Conservation (phyloP, 306 rosid species). For the Rosa lucieae region DNA sequence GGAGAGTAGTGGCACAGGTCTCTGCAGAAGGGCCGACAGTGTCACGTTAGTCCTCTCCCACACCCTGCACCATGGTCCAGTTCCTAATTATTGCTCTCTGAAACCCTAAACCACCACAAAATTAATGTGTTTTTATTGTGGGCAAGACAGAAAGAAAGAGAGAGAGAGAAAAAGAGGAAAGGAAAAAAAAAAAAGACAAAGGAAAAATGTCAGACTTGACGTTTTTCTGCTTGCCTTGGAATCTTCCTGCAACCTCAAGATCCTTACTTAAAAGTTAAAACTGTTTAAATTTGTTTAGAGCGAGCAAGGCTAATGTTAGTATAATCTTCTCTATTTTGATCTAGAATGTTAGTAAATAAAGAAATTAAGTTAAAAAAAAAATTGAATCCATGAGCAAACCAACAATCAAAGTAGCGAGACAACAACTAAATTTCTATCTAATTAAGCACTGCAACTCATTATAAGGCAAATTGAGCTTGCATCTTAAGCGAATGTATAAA, state of each 20-base stretch:
- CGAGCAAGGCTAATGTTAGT: too few species aligned
- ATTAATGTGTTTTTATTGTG: slow-evolving; percentile 33
- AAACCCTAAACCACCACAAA: slow-evolving; percentile 44
- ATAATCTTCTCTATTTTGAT: too few species aligned
- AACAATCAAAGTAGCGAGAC: too few species aligned
- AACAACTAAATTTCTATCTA: too few species aligned
- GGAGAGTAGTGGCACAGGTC: background rate
- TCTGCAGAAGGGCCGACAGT: slow-evolving; percentile 74
- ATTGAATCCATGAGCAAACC: too few species aligned
- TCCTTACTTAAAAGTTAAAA: background rate
- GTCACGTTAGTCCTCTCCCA: slow-evolving; percentile 73
- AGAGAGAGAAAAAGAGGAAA: background rate
- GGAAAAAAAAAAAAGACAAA: background rate
- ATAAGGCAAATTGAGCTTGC: too few species aligned
- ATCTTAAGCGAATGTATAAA: too few species aligned
- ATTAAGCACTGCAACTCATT: too few species aligned
- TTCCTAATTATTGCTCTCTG: slow-evolving; percentile 58
- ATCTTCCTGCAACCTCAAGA: slow-evolving; percentile 45
- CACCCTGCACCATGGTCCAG: slow-evolving; percentile 65
- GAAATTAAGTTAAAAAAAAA: too few species aligned
- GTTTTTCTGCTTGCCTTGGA: slow-evolving; percentile 28
- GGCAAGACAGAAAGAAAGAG: slow-evolving; percentile 21
- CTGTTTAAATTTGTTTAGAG: too few species aligned
- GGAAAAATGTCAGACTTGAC: slow-evolving; percentile 16
- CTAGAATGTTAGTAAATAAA: too few species aligned